Conservation (phyloP, 202 grass and related monocot genomes). For the Sporobolus alterniflorus region DNA sequence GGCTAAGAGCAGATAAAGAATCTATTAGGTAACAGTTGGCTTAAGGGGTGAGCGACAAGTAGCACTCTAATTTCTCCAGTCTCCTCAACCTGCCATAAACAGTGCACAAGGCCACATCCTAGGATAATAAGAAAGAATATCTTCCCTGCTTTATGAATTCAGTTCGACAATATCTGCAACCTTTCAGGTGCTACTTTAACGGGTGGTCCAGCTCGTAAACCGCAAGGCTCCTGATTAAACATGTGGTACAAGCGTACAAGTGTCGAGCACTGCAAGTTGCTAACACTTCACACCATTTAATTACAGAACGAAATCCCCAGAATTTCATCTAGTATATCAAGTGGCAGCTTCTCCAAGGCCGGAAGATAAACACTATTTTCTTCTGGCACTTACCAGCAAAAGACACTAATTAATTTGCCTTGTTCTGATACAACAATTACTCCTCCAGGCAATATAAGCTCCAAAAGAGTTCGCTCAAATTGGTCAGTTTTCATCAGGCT, state of each 20-base stretch:
- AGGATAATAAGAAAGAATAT: constrained; percentile 10
- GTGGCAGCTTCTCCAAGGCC: not conserved
- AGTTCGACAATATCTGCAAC: not conserved
- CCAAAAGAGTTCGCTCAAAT: not conserved
- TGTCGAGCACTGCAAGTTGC: constrained; percentile 28
- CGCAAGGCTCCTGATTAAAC: not conserved
- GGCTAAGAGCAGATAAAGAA: constrained; percentile 5
- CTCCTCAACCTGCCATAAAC: not conserved
- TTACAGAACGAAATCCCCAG: not conserved
- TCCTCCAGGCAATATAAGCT: not conserved
- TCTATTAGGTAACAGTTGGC: not conserved
- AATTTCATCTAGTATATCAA: constrained; percentile 1
- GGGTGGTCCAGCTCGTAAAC: constrained; percentile 23
- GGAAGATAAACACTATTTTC: not conserved
- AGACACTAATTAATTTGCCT: constrained; percentile 5
- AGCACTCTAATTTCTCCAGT: not conserved
- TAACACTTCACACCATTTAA: constrained; percentile 23
- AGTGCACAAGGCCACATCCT: constrained; percentile 27
- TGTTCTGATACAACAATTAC: not conserved
- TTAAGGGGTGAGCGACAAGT: constrained; percentile 3
- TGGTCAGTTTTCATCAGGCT: constrained; percentile 10
- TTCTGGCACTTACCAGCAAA: not conserved
- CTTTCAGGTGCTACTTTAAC: constrained; percentile 37
- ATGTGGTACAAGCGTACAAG: constrained; percentile 15
- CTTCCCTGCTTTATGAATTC: constrained; percentile 23